Evolutionary conservation across 2,329 filamentous ascomycete species (phyloP), one percentile per base, ranked within the genome.

Genomic region (Ophiosphaerella narmari): DNA sequence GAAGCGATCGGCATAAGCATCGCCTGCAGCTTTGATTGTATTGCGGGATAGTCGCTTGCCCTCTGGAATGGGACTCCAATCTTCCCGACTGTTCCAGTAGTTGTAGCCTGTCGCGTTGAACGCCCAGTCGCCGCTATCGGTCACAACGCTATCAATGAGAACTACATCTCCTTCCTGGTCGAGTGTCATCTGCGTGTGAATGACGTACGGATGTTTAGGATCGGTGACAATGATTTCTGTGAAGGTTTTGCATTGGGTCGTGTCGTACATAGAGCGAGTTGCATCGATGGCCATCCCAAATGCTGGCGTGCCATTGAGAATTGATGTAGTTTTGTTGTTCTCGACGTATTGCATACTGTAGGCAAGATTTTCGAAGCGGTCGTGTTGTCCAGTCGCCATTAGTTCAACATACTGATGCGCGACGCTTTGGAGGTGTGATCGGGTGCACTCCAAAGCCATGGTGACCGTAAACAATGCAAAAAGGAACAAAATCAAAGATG

Each of bases 1-100:
- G 44, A 55, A 67, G 8, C 60, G 55, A 38, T 66, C 52, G 16
- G 64, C 62, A 44, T 68, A 68, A 0, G 62, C 62, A 35, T 67
- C 59, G n/a, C 57, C 62, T 1, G 50, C 60, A 12, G 56, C 47
- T 48, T 66, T 52, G 31, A 68, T 45, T 4, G 48, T 43, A 2
- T 48, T 53, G 14, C 60, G 54, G 2, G 54, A 48, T 18, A 52
- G 41, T 13, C 50, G 55, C 14, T 57, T 36, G 7, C n/a, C 18
- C 38, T 48, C 24, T 1, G 63, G 58, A 37, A 67, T 59, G 0
- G 48, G 42, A 11, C 38, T 18, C 63, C 65, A 67, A 21, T 41
- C 48, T 24, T 68, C 65, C 6, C 38, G 46, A 29, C 31, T 41
- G 8, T 59, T 55, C 43, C 55, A 55, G 35, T 60, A 41, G 11